Evolutionary conservation across 148 eudicot species (phyloP).

Genomic region (Rhododendron henanense): DNA sequence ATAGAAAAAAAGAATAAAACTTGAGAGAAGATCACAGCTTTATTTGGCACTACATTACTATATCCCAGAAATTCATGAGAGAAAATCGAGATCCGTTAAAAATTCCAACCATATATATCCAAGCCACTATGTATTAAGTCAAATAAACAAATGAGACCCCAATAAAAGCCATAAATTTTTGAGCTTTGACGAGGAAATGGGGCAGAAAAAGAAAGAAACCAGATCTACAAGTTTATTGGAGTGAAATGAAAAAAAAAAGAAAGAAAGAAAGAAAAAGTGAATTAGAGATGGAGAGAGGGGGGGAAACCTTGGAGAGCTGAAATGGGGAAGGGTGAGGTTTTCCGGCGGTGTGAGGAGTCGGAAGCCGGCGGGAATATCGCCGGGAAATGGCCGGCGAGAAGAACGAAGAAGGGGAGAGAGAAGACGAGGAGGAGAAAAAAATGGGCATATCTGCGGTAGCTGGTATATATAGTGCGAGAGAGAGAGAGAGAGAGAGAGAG

Average conservation of each 20-base stretch:
- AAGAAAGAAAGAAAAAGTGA: background rate
- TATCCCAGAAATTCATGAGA: background rate
- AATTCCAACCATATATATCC: background rate
- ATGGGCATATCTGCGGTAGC: constrained; percentile 22
- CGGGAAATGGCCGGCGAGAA: constrained; percentile 12
- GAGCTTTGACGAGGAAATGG: background rate
- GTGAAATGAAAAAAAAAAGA: background rate
- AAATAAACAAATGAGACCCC: background rate
- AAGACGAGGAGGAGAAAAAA: constrained; percentile 38
- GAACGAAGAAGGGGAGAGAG: background rate
- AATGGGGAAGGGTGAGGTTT: background rate
- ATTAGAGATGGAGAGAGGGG: background rate
- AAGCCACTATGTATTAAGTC: background rate
- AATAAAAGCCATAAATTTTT: background rate
- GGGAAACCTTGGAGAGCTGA: constrained; percentile 4
- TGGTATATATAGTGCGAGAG: constrained; percentile 32
- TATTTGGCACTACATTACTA: background rate
- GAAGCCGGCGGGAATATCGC: background rate
- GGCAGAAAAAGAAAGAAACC: background rate
- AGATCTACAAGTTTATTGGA: constrained; percentile 17
- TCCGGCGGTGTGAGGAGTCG: background rate
- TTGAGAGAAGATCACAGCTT: background rate
- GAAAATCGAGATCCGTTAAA: constrained; percentile 4
- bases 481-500: background rate
- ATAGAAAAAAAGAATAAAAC: background rate